Conservation (phyloP, 192 early-diverging fungal genomes). For the Backusella psychrophila region DNA sequence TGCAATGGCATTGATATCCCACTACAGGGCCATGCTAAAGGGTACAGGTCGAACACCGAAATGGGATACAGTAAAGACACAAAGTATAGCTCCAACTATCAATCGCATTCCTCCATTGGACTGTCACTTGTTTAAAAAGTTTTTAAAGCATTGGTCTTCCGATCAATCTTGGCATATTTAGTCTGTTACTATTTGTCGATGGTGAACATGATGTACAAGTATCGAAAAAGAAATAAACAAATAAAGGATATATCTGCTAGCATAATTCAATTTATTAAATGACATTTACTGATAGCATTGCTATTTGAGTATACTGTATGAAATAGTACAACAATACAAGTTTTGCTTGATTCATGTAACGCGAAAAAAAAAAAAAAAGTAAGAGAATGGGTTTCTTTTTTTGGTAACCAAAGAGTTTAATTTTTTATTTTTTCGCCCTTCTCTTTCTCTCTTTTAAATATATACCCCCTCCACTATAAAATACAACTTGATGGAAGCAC, state of each 20-base stretch:
- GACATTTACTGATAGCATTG: too few species aligned
- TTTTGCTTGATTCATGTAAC: neutral
- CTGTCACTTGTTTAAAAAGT: neutral
- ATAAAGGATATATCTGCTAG: too few species aligned
- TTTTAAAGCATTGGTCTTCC: slow-evolving; percentile 1
- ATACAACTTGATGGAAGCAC: slow-evolving; percentile 60
- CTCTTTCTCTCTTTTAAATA: neutral
- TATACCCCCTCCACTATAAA: neutral
- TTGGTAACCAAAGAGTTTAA: neutral
- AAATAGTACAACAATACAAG: neutral
- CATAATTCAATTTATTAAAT: too few species aligned
- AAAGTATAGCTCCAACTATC: neutral
- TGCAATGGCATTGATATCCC: slow-evolving; percentile 18
- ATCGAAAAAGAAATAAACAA: too few species aligned
- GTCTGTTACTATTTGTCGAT: too few species aligned
- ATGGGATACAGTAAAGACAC: slow-evolving; percentile 19
- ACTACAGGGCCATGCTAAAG: neutral
- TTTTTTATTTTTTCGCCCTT: neutral
- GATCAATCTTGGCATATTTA: too few species aligned
- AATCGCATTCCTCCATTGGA: neutral
- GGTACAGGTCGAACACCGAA: neutral
- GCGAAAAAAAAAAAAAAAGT: neutral
- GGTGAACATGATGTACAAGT: too few species aligned
- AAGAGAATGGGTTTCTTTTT: neutral
- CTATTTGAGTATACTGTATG: too few species aligned